Base-by-base conservation (phyloP, 768 basidiomycete genomes). In the Lactifluus subvellereus region DNA sequence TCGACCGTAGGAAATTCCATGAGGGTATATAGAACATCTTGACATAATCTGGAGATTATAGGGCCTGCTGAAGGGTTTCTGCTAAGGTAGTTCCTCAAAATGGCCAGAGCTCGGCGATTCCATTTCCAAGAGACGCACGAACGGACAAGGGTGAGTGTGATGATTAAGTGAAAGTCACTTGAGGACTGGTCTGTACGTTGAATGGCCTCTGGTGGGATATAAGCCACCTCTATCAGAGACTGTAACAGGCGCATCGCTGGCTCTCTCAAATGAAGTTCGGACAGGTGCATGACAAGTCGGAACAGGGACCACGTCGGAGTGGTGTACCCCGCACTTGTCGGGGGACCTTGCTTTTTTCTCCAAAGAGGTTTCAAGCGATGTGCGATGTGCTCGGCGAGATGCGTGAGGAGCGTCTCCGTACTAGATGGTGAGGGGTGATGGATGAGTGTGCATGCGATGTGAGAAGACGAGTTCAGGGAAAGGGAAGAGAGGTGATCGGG, bases 71-170 rank as follows among this genome's bases (percentile, higher is more conserved):
- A 63, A 60, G 70, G 65, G 60, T 65, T 68, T 27, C 68, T 69
- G 49, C 69, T 58, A 57, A 74, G 65, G 58, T 71, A 70, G 6
- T 70, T 65, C 3, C 68, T 69, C 49, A 84, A 69, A 35, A 84
- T 71, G 8, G 60, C 67, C 13, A 76, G 69, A 1, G 82, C 82
- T 43, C 77, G 73, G 32, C 68, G 59, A 54, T 75, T 73, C 83
- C 82, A 86, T 47, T 78, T 74, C 81, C 82, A 86, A 65, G 80
- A 75, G 43, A 84, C 67, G 64, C 82, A 80, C 7, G 85, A 76
- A 50, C 79, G 78, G 10, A 82, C 75, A 38, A 86, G 69, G 13
- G 81, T 77, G 30, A 79, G 75, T 27, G 76, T 73, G 27, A 87
- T 73, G 56, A 86, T 80, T 20, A 79, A 71, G 22, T 73, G 69